A percentile compares a stretch with the other conserved stretches of the same genome.
phyloP scores from a whole-genome alignment of 176 grass and related monocot species.

The Carex littledalei region DNA sequence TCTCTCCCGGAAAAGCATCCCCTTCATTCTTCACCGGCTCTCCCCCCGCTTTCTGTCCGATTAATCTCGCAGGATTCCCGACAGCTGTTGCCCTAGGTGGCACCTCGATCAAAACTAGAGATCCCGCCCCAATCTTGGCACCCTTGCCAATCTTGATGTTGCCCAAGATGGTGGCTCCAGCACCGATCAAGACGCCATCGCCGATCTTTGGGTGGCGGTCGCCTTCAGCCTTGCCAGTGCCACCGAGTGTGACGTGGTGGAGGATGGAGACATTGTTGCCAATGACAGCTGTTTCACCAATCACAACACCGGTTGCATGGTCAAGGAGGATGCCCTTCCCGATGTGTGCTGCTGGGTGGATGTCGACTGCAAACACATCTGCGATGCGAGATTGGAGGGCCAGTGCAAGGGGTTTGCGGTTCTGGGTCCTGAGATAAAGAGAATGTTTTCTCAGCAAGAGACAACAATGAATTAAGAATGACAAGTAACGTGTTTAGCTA shows the following conservation, averaged over 20 bases:
- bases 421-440: constrained; percentile 27
- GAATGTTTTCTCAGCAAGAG: neutral
- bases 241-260: constrained; percentile 92
- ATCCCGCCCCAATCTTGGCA: constrained; percentile 79
- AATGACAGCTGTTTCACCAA: constrained; percentile 89
- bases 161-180: constrained; percentile 86
- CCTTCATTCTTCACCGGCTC: constrained; percentile 35
- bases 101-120: constrained; percentile 77
- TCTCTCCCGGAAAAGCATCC: constrained; percentile 56
- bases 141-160: constrained; percentile 82
- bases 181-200: constrained; percentile 81
- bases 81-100: constrained; percentile 67
- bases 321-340: constrained; percentile 83
- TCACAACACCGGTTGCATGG: constrained; percentile 84
- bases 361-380: constrained; percentile 86
- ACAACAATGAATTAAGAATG: neutral
- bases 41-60: constrained; percentile 35
- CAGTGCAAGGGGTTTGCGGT: constrained; percentile 58
- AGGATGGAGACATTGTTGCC: constrained; percentile 95
- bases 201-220: constrained; percentile 90
- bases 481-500: too few species aligned
- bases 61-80: constrained; percentile 73
- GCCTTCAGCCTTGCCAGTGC: constrained; percentile 78
- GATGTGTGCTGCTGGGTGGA: constrained; percentile 74
- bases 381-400: constrained; percentile 88